These are phyloP conservation scores for Anthostomella pinea DNA, from an alignment of 2,329 filamentous ascomycete genomes.

Conservation along the genomic window DNA sequence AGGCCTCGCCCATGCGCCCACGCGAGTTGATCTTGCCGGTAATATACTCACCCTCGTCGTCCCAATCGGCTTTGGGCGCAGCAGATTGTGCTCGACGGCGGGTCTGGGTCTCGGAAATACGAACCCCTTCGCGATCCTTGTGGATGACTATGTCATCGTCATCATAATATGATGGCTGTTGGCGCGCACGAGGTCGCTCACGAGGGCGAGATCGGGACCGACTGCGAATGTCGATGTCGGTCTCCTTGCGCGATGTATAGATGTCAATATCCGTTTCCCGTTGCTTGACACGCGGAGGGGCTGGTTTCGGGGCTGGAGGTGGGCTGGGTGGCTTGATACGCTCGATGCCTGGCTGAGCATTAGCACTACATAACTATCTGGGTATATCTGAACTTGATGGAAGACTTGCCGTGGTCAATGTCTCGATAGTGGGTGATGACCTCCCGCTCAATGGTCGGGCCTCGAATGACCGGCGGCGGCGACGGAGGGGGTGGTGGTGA, in stretches of 20 bases:
- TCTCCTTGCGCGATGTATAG: slow-evolving; percentile 50
- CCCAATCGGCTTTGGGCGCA: slow-evolving; percentile 50
- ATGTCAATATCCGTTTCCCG: slow-evolving; percentile 62
- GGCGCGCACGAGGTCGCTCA: slow-evolving; percentile 37
- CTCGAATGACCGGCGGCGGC: slow-evolving; percentile 65
- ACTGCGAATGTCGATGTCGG: slow-evolving; percentile 55
- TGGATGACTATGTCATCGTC: slow-evolving; percentile 69
- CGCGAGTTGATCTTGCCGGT: slow-evolving; percentile 55
- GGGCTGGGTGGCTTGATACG: slow-evolving; percentile 42
- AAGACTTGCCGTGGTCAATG: slow-evolving; percentile 74
- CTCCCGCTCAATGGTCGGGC: slow-evolving; percentile 81
- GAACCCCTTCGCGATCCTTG: slow-evolving; percentile 49
- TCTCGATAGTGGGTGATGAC: slow-evolving; percentile 86
- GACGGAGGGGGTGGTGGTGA: slow-evolving; percentile 55
- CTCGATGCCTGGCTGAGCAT: slow-evolving; percentile 41
- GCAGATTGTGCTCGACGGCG: slow-evolving; percentile 53
- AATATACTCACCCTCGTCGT: slow-evolving; percentile 65
- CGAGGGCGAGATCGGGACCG: slow-evolving; percentile 38
- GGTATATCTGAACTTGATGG: not conserved
- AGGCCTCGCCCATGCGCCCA: slow-evolving; percentile 69
- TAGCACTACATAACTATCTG: slow-evolving; percentile 11
- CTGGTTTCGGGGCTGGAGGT: slow-evolving; percentile 50
- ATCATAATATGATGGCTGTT: slow-evolving; percentile 32
- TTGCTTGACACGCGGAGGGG: slow-evolving; percentile 43
- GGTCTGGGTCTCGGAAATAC: slow-evolving; percentile 39